Evolutionary conservation across 129 eudicot species (phyloP).

Genomic region (Tagetes erecta): DNA sequence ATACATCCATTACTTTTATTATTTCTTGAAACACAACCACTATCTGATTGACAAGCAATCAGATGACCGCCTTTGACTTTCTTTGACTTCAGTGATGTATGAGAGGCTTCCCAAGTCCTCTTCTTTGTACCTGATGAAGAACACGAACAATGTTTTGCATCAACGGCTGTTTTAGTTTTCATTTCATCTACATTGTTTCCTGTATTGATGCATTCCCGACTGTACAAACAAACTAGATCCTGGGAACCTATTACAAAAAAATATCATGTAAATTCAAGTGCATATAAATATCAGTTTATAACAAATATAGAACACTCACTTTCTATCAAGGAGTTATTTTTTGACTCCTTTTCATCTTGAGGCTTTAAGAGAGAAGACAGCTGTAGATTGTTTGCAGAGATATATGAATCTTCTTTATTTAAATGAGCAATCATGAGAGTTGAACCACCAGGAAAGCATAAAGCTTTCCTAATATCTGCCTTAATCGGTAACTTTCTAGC

Average conservation of each 20-base stretch:
- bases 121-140: constrained; percentile 55
- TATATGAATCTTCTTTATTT: constrained; percentile 33
- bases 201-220: constrained; percentile 19
- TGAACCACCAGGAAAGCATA: constrained; percentile 97
- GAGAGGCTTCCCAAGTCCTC: constrained; percentile 84
- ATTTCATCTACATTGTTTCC: constrained; percentile 26
- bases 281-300: neutral
- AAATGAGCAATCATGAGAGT: constrained; percentile 81
- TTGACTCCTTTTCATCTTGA: constrained; percentile 28
- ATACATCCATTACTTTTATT: constrained; percentile 28
- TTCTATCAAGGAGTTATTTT: constrained; percentile 25
- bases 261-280: constrained; percentile 13
- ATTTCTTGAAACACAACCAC: constrained; percentile 37
- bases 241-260: constrained; percentile 33
- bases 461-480: constrained; percentile 75
- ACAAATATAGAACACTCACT: constrained; percentile 30
- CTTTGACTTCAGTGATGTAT: constrained; percentile 77
- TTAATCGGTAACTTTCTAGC: constrained; percentile 67
- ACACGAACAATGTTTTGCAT: constrained; percentile 42
- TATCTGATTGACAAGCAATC: constrained; percentile 40
- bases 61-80: constrained; percentile 81
- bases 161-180: constrained; percentile 33
- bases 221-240: constrained; percentile 38
- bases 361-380: constrained; percentile 41
- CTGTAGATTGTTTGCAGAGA: constrained; percentile 22